Evolutionary conservation across 768 basidiomycete species (phyloP).

Genomic region (Psilocybe cyanescens): DNA sequence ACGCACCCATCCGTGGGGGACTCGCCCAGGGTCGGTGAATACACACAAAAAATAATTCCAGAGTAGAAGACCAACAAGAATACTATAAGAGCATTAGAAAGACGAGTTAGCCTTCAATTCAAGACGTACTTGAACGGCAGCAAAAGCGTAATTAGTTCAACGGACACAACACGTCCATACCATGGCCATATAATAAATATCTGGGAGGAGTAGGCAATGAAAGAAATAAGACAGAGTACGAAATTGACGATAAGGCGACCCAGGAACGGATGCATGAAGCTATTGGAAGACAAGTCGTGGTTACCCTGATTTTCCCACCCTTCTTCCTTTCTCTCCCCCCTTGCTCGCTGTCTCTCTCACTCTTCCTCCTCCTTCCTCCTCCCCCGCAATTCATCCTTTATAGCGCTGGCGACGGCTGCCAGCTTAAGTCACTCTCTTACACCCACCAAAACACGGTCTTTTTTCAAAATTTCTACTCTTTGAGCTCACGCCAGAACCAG

Average conservation of each 20-base stretch:
- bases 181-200: conserved; percentile 91
- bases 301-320: conserved; percentile 7
- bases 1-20: conserved; percentile 80
- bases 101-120: conserved; percentile 6
- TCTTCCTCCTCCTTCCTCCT: conserved; percentile 1
- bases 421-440: not conserved
- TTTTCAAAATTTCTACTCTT: conserved; percentile 8
- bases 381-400: not conserved
- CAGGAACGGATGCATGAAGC: conserved; percentile 45
- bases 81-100: conserved; percentile 43
- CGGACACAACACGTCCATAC: conserved; percentile 78
- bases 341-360: not conserved
- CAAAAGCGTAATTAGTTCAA: conserved; percentile 77
- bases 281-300: not conserved
- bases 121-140: conserved; percentile 86
- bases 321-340: not conserved
- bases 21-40: conserved; percentile 80
- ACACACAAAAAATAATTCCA: conserved; percentile 92
- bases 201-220: conserved; percentile 90
- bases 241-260: conserved; percentile 69
- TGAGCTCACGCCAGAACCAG: conserved; percentile 5
- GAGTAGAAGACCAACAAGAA: conserved; percentile 74
- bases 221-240: conserved; percentile 75
- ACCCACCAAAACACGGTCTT: conserved; percentile 11
- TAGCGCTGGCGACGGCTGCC: conserved; percentile 4